Evolutionary conservation across 305 asterid species (phyloP).

Genomic region (Fraxinus paxiana): DNA sequence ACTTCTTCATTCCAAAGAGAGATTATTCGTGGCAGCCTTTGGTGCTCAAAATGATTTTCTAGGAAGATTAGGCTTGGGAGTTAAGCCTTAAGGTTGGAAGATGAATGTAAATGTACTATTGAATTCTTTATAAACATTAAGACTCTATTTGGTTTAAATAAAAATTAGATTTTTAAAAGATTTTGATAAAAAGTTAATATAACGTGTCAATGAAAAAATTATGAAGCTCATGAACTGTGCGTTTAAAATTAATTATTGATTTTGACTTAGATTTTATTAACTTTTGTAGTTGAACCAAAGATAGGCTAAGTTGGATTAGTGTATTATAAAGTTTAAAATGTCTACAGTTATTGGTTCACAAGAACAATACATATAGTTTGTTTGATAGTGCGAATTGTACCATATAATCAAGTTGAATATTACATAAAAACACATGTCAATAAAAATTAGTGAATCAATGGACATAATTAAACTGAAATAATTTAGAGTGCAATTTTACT

Average conservation of each 20-base stretch:
- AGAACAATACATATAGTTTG: background rate
- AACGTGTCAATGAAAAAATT: too few species aligned
- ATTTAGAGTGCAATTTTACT: background rate
- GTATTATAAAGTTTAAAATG: background rate
- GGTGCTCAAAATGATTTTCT: background rate
- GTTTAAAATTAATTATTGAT: background rate
- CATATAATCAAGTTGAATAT: background rate
- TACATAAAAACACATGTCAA: background rate
- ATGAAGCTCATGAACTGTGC: background rate
- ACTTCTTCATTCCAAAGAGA: background rate
- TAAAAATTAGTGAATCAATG: too few species aligned
- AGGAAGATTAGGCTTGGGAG: background rate
- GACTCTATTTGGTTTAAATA: background rate
- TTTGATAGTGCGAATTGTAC: background rate
- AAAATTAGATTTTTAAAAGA: too few species aligned
- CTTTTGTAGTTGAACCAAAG: background rate
- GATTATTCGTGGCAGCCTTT: background rate
- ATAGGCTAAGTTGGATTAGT: background rate
- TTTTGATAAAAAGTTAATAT: too few species aligned
- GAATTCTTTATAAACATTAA: background rate
- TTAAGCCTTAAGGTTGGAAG: background rate
- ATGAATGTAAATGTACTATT: too few species aligned
- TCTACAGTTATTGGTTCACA: background rate
- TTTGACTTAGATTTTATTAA: too few species aligned
- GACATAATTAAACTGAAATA: background rate